Conservation (phyloP, 1,284 basidiomycete genomes). For the Rhodotorula sp. region DNA sequence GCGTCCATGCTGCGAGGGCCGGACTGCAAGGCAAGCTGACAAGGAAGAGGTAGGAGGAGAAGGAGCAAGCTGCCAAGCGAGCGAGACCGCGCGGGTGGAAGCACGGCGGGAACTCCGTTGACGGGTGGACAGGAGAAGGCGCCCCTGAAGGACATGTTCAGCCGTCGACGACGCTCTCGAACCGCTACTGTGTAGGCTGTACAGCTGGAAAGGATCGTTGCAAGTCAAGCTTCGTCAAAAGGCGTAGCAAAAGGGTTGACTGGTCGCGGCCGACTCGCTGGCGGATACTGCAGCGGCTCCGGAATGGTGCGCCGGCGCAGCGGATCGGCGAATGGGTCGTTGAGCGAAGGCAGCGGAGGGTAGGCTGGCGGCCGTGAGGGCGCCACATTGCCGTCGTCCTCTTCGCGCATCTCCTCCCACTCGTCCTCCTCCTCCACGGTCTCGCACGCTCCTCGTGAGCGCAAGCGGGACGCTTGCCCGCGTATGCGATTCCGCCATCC, state of each 20-base stretch:
- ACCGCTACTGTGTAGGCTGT: too few species aligned
- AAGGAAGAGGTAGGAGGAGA: too few species aligned
- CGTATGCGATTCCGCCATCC: background rate
- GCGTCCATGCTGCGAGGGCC: too few species aligned
- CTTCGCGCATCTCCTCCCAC: background rate
- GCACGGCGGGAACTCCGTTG: too few species aligned
- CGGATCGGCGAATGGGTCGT: background rate
- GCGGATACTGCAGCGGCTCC: background rate
- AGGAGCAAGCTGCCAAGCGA: too few species aligned
- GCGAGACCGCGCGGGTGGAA: too few species aligned
- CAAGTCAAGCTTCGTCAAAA: background rate
- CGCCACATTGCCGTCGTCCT: background rate
- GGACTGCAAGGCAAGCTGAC: too few species aligned
- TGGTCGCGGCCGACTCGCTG: background rate
- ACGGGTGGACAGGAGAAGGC: too few species aligned
- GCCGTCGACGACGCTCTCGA: too few species aligned
- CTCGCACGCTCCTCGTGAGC: background rate
- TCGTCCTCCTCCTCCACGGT: background rate
- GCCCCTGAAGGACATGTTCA: too few species aligned
- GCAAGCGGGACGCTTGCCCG: background rate
- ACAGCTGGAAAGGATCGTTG: too few species aligned
- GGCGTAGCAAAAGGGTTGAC: conserved; percentile 15
- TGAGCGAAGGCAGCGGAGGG: background rate
- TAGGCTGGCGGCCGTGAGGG: too few species aligned
- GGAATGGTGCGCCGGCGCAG: background rate